A percentile compares a stretch with the other conserved stretches of the same genome.
phyloP scores from a whole-genome alignment of 352 stramenopile genomes.

The Globisporangium cylindrosporum region DNA sequence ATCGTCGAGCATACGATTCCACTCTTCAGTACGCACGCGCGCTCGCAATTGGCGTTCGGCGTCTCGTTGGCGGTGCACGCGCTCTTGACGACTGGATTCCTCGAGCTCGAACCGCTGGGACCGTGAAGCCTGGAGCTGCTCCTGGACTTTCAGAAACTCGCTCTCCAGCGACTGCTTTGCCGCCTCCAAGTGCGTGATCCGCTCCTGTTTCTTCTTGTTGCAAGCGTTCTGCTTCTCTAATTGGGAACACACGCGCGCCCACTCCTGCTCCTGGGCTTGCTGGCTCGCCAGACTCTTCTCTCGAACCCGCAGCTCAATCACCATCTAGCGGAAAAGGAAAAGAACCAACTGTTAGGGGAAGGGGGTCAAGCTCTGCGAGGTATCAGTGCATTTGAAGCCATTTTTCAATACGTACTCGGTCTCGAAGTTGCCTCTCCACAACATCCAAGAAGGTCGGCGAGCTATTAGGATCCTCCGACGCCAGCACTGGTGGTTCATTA shows the following conservation, averaged over 20 bases:
- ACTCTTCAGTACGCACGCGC: conserved; percentile 48
- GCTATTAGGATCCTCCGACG: background rate
- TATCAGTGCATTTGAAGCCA: background rate
- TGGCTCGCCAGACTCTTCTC: conserved; percentile 25
- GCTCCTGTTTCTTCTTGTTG: conserved; percentile 23
- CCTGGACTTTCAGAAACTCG: conserved; percentile 29
- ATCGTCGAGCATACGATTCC: conserved; percentile 42
- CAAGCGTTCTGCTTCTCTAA: conserved; percentile 10
- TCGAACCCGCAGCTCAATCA: conserved; percentile 34
- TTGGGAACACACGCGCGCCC: conserved; percentile 21
- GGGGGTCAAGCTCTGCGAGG: background rate
- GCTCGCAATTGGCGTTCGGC: conserved; percentile 42
- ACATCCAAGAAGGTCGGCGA: background rate
- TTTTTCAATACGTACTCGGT: conserved; percentile 2
- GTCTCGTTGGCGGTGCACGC: conserved; percentile 39
- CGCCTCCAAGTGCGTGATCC: conserved; percentile 23
- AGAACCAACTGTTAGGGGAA: background rate
- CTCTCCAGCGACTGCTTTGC: conserved; percentile 32
- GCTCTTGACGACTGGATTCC: conserved; percentile 37
- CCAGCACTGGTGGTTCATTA: background rate
- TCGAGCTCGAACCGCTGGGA: conserved; percentile 45
- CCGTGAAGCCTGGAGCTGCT: conserved; percentile 22
- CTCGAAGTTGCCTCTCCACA: conserved; percentile 4
- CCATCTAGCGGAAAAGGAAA: conserved; percentile 25
- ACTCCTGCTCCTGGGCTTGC: conserved; percentile 29